Base-by-base conservation (phyloP, 2,329 filamentous ascomycete species). In the Paramyrothecium roridum region DNA sequence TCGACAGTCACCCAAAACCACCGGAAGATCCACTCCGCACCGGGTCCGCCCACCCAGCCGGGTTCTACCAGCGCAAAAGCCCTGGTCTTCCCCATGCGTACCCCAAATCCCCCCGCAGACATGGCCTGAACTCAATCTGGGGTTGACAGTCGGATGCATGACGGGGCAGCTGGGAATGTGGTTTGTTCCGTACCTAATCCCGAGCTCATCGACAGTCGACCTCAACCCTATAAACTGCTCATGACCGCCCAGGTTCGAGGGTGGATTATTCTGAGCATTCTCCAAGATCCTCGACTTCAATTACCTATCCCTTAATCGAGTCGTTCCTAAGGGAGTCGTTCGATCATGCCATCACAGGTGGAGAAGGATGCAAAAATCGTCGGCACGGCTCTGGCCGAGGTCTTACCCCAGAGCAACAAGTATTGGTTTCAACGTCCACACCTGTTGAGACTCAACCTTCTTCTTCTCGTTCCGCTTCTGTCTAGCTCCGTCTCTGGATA, bases 391-490 rank as follows among this genome's bases (percentile, higher is more conserved):
- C 55, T 70, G 48, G 65, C 65, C 2, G 58, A 63, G 58, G 67
- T 69, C 17, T 63, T 80, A 20, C 77, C 77, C 10, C 60, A 70
- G 37, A 69, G 71, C 23, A 64, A 69, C 40, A 72, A 69, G 40
- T 69, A 67, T 48, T 80, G 77, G 78, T 78, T 73, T 50, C 69
- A 72, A 34, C 63, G 70, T 26, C 66, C 73, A 2, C 76, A 80
- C 60, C 67, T 80, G 0, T 61, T 79, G 12, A 60, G 67, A 19
- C 65, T 80, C 17, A 80, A 80, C 54, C 59, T 78, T 3, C 61
- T 79, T 23, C 68, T 80, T 0, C 57, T 78, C 7, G 64, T 79
- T 2, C 76, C 76, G 0, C 61, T 78, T 8, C 58, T 79, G 0
- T 76, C 74, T 2, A 73, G 73, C 0, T 68, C 73, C 1, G 70